Evolutionary conservation across 2,329 filamentous ascomycete genomes (phyloP), one percentile per base, ranked within the genome.

Genomic region (Alternaria arborescens): DNA sequence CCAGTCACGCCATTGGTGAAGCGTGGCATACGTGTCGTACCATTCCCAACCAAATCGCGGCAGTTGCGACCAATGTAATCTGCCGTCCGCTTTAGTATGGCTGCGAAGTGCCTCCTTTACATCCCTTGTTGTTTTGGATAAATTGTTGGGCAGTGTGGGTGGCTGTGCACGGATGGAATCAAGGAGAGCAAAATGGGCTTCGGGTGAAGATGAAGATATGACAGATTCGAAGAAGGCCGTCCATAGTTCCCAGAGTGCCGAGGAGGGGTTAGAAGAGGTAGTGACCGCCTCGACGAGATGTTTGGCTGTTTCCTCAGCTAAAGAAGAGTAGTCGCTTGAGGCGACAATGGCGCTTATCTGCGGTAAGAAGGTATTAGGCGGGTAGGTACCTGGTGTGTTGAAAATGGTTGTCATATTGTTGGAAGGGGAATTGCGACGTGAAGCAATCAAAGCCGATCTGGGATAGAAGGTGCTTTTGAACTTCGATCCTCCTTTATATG

Each of bases 181-280:
- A 1, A 54, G 50, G 1, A 59, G 47, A 18, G 51, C 36, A 3
- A 59, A 11, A 4, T 40, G 22, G 30, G 36, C 18, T 14, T 20
- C 36, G 10, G 44, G 28, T 26, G 42, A 20, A 14, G 42, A 42
- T 34, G 22, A 4, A 24, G 12, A 26, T 16, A 16, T 8, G 16
- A 52, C 55, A 4, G 28, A 6, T 2, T 2, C 52, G 26, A 57
- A 57, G 28, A 57, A 52, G 38, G 55, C 55, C 11, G 52, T 47
- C 55, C 46, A 57, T 16, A 57, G 34, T 28, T 57, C n/a, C 38
- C 47, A 57, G 2, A 46, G 28, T 2, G 38, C 28, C 0, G 30
- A 7, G 36, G 16, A 8, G 16, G 47, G 47, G 8, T 44, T 3
- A 14, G 22, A 4, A 8, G 24, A 32, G 11, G 46, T 12, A 18